A percentile compares a stretch with the other conserved stretches of the same genome.
Conservation (phyloP, 2,329 filamentous ascomycete species). For the Cladosporium cucumerinum region DNA sequence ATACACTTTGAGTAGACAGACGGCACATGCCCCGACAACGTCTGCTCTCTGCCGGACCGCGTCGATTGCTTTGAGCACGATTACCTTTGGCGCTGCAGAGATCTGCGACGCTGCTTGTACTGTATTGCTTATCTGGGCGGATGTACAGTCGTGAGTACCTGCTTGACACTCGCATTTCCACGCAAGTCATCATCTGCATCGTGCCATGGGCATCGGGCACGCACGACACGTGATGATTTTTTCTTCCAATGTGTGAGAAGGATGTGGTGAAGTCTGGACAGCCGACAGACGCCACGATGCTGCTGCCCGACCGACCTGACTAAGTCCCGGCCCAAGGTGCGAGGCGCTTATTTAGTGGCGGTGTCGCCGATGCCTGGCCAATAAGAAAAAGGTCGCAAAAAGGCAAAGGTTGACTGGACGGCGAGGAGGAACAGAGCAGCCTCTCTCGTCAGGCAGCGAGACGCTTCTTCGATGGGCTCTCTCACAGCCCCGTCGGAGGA, state of each 20-base stretch:
- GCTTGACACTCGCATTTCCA: neutral
- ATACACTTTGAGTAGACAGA: neutral
- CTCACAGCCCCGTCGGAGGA: neutral
- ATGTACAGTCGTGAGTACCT: neutral
- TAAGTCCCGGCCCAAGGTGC: neutral
- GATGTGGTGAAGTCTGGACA: neutral
- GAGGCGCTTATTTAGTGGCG: slow-evolving; percentile 1
- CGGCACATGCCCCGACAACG: neutral
- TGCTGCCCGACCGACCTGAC: neutral
- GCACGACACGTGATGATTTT: neutral
- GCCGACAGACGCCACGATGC: neutral
- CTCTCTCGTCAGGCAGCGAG: neutral
- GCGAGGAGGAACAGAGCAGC: neutral
- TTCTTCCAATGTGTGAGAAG: neutral
- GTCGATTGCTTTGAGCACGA: neutral
- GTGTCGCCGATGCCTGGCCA: neutral
- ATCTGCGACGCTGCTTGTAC: neutral
- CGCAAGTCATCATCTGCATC: neutral
- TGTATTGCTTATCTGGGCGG: neutral
- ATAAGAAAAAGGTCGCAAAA: neutral
- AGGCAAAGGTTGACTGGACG: neutral
- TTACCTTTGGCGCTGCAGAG: neutral
- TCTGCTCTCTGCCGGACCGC: neutral
- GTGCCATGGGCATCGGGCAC: neutral
- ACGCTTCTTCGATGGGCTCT: neutral